Percentiles rank a stretch among this genome's conserved stretches.
Evolutionary conservation across 306 rosid genomes (phyloP).

Genomic region (Astragalus membranaceus): DNA sequence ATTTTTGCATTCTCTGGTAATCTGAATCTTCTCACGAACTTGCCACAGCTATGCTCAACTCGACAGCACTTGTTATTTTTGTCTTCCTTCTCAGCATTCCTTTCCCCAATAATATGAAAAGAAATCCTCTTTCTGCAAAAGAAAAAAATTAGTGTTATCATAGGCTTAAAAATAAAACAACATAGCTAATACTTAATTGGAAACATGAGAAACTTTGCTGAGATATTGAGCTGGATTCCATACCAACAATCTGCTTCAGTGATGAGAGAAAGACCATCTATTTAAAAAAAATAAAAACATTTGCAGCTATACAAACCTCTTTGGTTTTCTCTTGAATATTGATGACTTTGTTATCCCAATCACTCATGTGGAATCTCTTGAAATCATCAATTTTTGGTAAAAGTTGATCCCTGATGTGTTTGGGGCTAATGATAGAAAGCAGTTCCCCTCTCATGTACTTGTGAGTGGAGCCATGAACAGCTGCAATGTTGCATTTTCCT

Average conservation of each 20-base stretch:
- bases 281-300: background rate
- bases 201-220: no score
- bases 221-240: slow-evolving; percentile 61
- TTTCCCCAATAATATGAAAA: no score
- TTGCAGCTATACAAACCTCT: slow-evolving; percentile 40
- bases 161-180: no score
- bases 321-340: slow-evolving; percentile 90
- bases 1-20: no score
- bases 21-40: no score
- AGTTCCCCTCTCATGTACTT: slow-evolving; percentile 91
- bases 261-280: slow-evolving; percentile 96
- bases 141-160: no score
- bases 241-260: slow-evolving; percentile 81
- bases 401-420: slow-evolving; percentile 61
- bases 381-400: slow-evolving; percentile 77
- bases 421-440: slow-evolving; percentile 75
- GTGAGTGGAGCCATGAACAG: slow-evolving; percentile 95
- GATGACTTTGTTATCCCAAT: slow-evolving; percentile 67
- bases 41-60: no score
- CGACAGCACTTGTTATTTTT: no score
- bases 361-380: slow-evolving; percentile 60
- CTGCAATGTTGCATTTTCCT: slow-evolving; percentile 92
- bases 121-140: no score
- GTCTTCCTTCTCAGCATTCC: no score
- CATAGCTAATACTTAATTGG: no score